Evolutionary conservation across 1,284 basidiomycete genomes (phyloP).

Genomic region (Puccinia hordei): DNA sequence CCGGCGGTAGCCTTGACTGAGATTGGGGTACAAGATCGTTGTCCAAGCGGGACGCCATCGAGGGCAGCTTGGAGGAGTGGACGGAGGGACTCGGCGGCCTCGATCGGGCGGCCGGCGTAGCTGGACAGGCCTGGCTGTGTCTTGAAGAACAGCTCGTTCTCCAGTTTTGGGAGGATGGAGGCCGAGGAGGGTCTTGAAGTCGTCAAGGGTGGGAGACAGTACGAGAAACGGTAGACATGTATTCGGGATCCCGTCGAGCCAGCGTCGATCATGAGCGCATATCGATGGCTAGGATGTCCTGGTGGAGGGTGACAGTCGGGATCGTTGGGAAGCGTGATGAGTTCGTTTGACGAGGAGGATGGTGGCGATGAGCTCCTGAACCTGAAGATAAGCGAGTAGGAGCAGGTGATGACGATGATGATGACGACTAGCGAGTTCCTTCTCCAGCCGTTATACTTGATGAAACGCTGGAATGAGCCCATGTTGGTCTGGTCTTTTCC

Average conservation of each 20-base stretch:
- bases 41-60: slow-evolving; percentile 70
- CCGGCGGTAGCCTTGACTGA: slow-evolving; percentile 96
- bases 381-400: slow-evolving; percentile 8
- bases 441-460: slow-evolving; percentile 31
- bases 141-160: slow-evolving; percentile 90
- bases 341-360: not conserved
- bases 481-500: not conserved
- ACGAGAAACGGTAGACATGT: slow-evolving; percentile 97
- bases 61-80: slow-evolving; percentile 78
- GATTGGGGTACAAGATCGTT: slow-evolving; percentile 79
- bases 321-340: not conserved
- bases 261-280: slow-evolving; percentile 95
- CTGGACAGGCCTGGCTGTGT: slow-evolving; percentile 78
- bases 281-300: slow-evolving; percentile 64
- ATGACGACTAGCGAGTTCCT: slow-evolving; percentile 13
- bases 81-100: slow-evolving; percentile 79
- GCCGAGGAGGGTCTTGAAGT: slow-evolving; percentile 40
- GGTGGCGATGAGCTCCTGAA: not conserved
- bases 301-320: slow-evolving; percentile 27
- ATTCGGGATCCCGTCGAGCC: slow-evolving; percentile 96
- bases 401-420: slow-evolving; percentile 13
- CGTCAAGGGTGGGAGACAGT: slow-evolving; percentile 70
- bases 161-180: slow-evolving; percentile 67
- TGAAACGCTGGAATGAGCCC: slow-evolving; percentile 20
- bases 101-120: slow-evolving; percentile 65